Evolutionary conservation across 768 basidiomycete species (phyloP).

Genomic region (Astraeus odoratus): DNA sequence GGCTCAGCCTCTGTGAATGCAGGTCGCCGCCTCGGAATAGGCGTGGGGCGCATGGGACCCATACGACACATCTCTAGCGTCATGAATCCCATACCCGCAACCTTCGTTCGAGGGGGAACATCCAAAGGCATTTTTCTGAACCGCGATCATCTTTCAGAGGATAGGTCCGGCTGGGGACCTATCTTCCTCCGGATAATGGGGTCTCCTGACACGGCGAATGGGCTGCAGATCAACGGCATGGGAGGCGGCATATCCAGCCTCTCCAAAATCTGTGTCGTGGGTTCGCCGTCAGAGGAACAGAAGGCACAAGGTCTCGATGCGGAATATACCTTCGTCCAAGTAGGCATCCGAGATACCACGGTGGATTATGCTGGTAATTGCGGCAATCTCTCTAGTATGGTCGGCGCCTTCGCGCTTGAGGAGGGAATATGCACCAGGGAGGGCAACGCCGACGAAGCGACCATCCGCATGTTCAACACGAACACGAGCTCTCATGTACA

Average conservation of each 20-base stretch:
- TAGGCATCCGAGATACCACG: slow-evolving; percentile 49
- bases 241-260: slow-evolving; percentile 72
- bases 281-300: slow-evolving; percentile 37
- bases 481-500: slow-evolving; percentile 67
- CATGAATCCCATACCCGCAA: slow-evolving; percentile 7
- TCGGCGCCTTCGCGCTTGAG: slow-evolving; percentile 68
- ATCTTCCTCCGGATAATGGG: slow-evolving; percentile 75
- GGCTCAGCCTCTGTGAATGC: too few species aligned
- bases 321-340: slow-evolving; percentile 67
- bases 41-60: neutral
- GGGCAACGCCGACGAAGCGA: slow-evolving; percentile 20
- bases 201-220: slow-evolving; percentile 65
- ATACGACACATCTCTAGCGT: neutral
- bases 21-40: too few species aligned
- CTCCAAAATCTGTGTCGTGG: slow-evolving; percentile 68
- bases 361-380: slow-evolving; percentile 73
- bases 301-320: slow-evolving; percentile 43
- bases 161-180: slow-evolving; percentile 44
- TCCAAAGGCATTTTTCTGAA: slow-evolving; percentile 72
- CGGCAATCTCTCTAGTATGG: slow-evolving; percentile 66
- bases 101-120: slow-evolving; percentile 67
- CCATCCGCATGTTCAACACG: slow-evolving; percentile 59
- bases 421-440: slow-evolving; percentile 43
- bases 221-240: slow-evolving; percentile 74
- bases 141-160: slow-evolving; percentile 43